These are phyloP conservation scores for Speleostelium caveatum DNA, from an alignment of 78 protist species.

Conservation along the genomic window DNA sequence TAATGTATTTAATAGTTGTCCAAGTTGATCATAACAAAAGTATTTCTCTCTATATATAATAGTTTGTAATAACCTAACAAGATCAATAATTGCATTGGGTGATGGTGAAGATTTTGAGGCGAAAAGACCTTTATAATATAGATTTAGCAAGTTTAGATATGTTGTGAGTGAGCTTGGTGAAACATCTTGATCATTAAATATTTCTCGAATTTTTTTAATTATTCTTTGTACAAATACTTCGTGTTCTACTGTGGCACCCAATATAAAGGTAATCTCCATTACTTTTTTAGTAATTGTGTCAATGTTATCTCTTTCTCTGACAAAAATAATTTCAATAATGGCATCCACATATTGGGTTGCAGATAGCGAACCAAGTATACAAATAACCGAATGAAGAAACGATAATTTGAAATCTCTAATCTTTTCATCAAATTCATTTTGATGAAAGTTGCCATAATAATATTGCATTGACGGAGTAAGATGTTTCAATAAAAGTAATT, in stretches of 20 bases:
- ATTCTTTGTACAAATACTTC: neutral
- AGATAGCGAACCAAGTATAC: conserved; percentile 6
- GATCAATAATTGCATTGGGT: too few species aligned
- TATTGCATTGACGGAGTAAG: conserved; percentile 3
- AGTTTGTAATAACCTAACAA: too few species aligned
- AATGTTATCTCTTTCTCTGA: conserved; percentile 8
- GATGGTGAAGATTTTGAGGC: too few species aligned
- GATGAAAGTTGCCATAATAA: conserved; percentile 19
- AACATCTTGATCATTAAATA: neutral
- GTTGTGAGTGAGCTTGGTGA: neutral
- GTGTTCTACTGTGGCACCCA: neutral
- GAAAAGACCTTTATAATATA: too few species aligned
- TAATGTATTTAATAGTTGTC: too few species aligned
- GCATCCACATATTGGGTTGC: conserved; percentile 46
- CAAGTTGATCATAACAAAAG: too few species aligned
- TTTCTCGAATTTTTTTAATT: neutral
- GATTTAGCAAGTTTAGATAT: too few species aligned
- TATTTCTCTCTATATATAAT: too few species aligned
- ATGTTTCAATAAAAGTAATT: neutral
- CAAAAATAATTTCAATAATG: conserved; percentile 16
- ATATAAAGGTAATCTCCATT: neutral
- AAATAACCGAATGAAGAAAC: conserved; percentile 12
- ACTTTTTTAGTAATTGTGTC: conserved; percentile 2
- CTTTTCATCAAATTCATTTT: conserved; percentile 35
- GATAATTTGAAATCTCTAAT: conserved; percentile 40